These are phyloP conservation scores for Dactylonectria estremocensis DNA, from an alignment of 2,329 filamentous ascomycete genomes.

Conservation along the genomic window DNA sequence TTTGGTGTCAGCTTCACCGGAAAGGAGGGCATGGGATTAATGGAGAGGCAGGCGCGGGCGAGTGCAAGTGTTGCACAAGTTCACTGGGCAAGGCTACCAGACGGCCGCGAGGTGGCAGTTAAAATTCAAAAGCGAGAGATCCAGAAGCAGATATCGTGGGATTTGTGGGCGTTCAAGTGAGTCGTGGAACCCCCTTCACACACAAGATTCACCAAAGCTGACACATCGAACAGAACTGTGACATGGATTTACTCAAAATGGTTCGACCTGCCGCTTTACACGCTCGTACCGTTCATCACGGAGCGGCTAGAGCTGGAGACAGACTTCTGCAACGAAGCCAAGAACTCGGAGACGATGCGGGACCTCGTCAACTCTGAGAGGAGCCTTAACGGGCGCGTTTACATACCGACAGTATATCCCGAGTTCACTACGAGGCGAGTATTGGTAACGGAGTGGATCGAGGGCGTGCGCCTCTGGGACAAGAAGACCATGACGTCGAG, in stretches of 20 bases:
- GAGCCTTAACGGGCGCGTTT: constrained; percentile 83
- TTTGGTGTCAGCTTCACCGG: constrained; percentile 90
- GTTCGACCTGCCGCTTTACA: constrained; percentile 95
- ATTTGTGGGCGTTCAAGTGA: constrained; percentile 94
- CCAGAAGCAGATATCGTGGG: constrained; percentile 90
- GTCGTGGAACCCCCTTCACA: constrained; percentile 43
- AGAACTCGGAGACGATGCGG: constrained; percentile 90
- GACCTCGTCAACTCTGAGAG: constrained; percentile 82
- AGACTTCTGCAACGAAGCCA: constrained; percentile 92
- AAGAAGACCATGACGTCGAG: constrained; percentile 82
- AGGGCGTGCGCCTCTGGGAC: constrained; percentile 94
- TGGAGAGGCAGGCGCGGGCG: constrained; percentile 74
- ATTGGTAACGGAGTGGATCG: constrained; percentile 98
- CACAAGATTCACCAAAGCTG: constrained; percentile 16
- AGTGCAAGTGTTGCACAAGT: constrained; percentile 97
- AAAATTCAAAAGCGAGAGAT: constrained; percentile 99
- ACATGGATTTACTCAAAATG: constrained; percentile 86
- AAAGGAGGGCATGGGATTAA: constrained; percentile 76
- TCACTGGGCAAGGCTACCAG: constrained; percentile 89
- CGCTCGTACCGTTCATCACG: constrained; percentile 90
- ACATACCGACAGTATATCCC: constrained; percentile 87
- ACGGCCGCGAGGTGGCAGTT: constrained; percentile 93
- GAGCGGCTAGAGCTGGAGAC: constrained; percentile 95
- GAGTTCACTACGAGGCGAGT: constrained; percentile 88
- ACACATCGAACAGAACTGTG: constrained; percentile 72